Conservation (phyloP, 2,329 filamentous ascomycete species). For the Arthrocladium fulminans region DNA sequence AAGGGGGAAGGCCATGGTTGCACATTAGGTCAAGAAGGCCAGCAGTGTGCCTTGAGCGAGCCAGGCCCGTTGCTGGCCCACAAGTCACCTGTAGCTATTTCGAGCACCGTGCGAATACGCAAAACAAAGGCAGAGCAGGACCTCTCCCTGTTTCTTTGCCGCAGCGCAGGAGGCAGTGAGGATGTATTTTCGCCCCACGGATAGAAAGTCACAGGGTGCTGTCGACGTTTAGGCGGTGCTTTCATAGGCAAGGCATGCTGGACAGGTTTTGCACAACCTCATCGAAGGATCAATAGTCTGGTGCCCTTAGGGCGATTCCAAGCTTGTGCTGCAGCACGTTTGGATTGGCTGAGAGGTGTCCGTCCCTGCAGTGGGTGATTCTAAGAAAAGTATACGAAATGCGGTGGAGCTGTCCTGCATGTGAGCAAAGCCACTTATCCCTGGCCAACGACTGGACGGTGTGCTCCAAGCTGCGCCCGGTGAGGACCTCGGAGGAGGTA, state of each 20-base stretch:
- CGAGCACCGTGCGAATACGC: background rate
- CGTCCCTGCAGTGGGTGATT: constrained; percentile 3
- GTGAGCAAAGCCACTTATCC: background rate
- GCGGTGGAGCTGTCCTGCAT: background rate
- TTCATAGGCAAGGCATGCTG: background rate
- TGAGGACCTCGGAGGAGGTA: background rate
- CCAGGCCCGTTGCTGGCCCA: constrained; percentile 1
- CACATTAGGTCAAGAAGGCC: background rate
- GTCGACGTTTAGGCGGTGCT: background rate
- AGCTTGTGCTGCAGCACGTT: constrained; percentile 1
- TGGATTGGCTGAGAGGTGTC: background rate
- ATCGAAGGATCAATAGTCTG: constrained; percentile 2
- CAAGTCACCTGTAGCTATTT: background rate
- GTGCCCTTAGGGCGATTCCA: background rate
- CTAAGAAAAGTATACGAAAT: constrained; percentile 4
- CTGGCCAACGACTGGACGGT: background rate
- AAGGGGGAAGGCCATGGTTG: background rate
- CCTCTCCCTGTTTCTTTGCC: background rate
- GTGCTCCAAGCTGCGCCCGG: background rate
- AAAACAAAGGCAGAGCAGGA: background rate
- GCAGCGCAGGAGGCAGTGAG: background rate
- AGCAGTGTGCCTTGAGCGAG: background rate
- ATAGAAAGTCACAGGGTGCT: background rate
- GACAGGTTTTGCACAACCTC: background rate
- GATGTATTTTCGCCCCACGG: background rate